These are phyloP conservation scores for Phytophthora niederhauseri DNA, from an alignment of 352 stramenopile species.

Conservation along the genomic window DNA sequence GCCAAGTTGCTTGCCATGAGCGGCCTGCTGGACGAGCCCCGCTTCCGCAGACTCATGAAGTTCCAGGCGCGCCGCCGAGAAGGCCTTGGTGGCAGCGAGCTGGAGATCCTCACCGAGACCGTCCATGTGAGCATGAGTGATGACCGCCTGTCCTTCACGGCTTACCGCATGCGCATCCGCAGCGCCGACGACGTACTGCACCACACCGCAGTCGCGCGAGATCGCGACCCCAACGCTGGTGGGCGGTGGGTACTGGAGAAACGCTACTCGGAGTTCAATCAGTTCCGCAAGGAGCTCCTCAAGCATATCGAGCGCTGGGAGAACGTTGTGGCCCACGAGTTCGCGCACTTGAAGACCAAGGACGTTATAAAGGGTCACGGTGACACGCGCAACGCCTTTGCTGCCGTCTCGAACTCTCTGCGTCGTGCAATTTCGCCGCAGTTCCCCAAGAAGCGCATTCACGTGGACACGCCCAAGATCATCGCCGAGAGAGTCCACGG, in stretches of 20 bases:
- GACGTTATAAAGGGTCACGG: constrained; percentile 3
- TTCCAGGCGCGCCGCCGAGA: constrained; percentile 62
- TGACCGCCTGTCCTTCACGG: constrained; percentile 45
- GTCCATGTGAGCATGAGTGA: constrained; percentile 31
- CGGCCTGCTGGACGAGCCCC: constrained; percentile 44
- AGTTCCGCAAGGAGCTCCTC: constrained; percentile 45
- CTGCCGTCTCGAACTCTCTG: constrained; percentile 52
- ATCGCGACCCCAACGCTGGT: constrained; percentile 17
- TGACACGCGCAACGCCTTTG: constrained; percentile 40
- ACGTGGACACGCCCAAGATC: constrained; percentile 50
- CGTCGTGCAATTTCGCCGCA: constrained; percentile 42
- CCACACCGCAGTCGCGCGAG: constrained; percentile 23
- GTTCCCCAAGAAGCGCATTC: constrained; percentile 58
- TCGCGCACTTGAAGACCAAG: constrained; percentile 14
- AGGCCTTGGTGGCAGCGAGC: constrained; percentile 37
- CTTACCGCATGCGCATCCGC: constrained; percentile 61
- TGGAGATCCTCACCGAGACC: constrained; percentile 50
- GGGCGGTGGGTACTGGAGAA: constrained; percentile 58
- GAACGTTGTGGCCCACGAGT: constrained; percentile 23
- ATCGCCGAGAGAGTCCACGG: constrained; percentile 43
- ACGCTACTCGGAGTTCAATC: constrained; percentile 65
- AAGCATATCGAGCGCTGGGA: constrained; percentile 53
- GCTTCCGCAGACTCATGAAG: constrained; percentile 57
- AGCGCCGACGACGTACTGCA: constrained; percentile 39
- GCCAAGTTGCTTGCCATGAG: constrained; percentile 31